phyloP scores from a whole-genome alignment of 108 stramenopile genomes.

The Skeletonema costatum region DNA sequence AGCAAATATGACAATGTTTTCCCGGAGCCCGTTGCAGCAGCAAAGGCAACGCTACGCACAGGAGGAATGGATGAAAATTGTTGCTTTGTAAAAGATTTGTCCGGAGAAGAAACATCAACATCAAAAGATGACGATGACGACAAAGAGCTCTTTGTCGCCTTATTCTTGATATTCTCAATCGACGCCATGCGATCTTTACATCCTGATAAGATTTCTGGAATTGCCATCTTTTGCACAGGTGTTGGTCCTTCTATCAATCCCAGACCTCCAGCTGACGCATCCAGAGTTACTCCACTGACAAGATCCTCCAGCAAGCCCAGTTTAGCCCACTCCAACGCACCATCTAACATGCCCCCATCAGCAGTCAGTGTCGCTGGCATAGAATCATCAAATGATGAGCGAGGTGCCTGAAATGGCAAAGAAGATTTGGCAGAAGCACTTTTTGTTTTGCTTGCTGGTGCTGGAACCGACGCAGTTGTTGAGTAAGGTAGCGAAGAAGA shows the following conservation, averaged over 20 bases:
- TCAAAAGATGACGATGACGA: conserved; percentile 17
- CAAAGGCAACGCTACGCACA: conserved; percentile 57
- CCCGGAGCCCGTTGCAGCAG: conserved; percentile 90
- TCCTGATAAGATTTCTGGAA: conserved; percentile 67
- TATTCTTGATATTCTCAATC: conserved; percentile 14
- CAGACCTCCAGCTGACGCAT: conserved; percentile 6
- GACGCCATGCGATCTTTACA: conserved; percentile 48
- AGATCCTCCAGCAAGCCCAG: conserved; percentile 74
- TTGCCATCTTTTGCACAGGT: conserved; percentile 77
- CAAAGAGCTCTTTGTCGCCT: background rate
- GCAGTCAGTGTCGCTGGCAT: conserved; percentile 20
- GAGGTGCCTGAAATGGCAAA: conserved; percentile 41
- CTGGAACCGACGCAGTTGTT: background rate
- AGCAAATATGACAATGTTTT: conserved; percentile 90
- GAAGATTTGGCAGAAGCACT: conserved; percentile 19
- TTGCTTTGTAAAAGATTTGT: background rate
- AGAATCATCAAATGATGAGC: conserved; percentile 46
- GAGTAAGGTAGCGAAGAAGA: background rate
- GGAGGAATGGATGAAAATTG: conserved; percentile 12
- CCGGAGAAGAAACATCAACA: background rate
- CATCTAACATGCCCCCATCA: conserved; percentile 4
- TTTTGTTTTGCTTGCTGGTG: background rate
- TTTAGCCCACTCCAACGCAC: conserved; percentile 54
- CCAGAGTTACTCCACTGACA: conserved; percentile 35
- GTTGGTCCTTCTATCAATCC: conserved; percentile 62